phyloP scores from a whole-genome alignment of 257 asterid genomes.

The Solanum paucissectum region DNA sequence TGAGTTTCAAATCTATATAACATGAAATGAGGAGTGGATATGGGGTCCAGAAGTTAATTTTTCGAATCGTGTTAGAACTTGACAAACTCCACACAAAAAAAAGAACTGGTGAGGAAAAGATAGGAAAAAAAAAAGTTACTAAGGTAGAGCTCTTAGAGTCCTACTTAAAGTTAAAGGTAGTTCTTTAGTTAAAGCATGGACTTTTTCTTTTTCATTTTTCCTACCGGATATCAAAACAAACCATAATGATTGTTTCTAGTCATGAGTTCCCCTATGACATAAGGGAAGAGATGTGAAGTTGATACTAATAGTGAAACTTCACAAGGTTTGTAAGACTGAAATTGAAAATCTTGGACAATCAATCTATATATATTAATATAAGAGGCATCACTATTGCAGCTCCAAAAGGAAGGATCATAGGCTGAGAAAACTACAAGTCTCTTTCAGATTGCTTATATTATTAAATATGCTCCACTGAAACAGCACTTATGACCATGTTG shows the following conservation, averaged over 20 bases:
- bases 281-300: not conserved
- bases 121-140: not conserved
- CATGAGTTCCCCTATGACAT: not conserved
- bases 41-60: not conserved
- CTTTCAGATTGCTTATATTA: slow-evolving; percentile 47
- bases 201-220: not conserved
- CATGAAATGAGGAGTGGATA: not conserved
- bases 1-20: not conserved
- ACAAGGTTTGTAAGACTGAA: not conserved
- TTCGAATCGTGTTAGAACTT: not conserved
- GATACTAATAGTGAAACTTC: not conserved
- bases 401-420: slow-evolving; percentile 16
- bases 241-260: not conserved
- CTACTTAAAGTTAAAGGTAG: not conserved
- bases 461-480: slow-evolving; percentile 39
- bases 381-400: slow-evolving; percentile 12
- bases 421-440: slow-evolving; percentile 13
- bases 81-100: not conserved
- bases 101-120: not conserved
- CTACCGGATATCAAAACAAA: not conserved
- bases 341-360: not conserved
- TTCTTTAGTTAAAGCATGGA: not conserved
- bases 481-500: slow-evolving; percentile 47
- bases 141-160: not conserved
- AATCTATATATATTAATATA: not conserved